Base-by-base conservation (phyloP, 768 basidiomycete genomes). In the Rhodotorula graminis region DNA sequence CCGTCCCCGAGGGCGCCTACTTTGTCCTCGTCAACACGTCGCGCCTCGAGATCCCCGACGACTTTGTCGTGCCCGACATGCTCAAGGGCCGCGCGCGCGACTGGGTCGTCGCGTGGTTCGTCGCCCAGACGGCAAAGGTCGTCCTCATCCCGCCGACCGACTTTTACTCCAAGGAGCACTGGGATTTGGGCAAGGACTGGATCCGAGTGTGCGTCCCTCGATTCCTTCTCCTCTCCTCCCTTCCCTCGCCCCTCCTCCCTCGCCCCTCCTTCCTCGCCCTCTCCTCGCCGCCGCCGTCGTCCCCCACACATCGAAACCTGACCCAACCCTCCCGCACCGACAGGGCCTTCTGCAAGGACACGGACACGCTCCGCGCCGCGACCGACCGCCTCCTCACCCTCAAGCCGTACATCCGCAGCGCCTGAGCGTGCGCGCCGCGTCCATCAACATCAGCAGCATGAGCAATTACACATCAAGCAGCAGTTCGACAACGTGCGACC, bases 261-360 rank as follows among this genome's bases (percentile, higher is more conserved):
- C n/a, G n/a, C 9, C 37, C 37, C 37, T 37, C 4, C 37, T 9
- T 37, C 37, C 5, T 37, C 37, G 37, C 37, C n/a, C n/a, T n/a
- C n/a, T n/a, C n/a, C n/a, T n/a, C 37, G 37, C 37, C 37, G 9
- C 37, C 37, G 37, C 37, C 37, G 9, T 9, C 37, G 37, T 9
- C 37, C 37, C 9, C 37, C 37, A 9, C 37, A 37, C 9, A 4
- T 9, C 37, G 5, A 4, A 37, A 37, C 5, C 37, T 37, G 37
- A 37, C 37, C 37, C 37, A 37, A 4, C 37, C 37, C 37, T 37
- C 37, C 37, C 37, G n/a, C 37, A 9, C 37, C 31, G 87, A 92
- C 67, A 97, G 98, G 80, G 89, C 93, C 2, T 93, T 96, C 84
- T 97, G 96, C 85, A 99, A 99, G 80, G 95, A 98, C 78, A 74